These are phyloP conservation scores for Fomitopsis serialis DNA, from an alignment of 768 basidiomycete genomes.

Conservation along the genomic window DNA sequence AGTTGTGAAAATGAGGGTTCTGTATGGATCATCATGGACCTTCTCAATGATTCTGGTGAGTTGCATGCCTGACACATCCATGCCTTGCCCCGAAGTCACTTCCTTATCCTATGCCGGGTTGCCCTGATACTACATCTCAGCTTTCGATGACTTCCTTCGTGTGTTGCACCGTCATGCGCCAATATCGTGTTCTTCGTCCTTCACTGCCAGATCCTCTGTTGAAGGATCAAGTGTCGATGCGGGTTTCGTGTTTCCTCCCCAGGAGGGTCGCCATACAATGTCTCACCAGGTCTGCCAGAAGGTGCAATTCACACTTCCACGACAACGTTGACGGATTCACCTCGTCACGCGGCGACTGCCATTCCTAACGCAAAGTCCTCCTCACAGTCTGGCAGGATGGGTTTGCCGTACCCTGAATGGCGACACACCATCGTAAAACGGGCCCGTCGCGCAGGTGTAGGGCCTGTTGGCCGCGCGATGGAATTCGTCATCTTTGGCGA, in stretches of 20 bases:
- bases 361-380: not conserved
- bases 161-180: conserved; percentile 21
- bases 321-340: not conserved
- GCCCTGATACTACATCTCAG: not conserved
- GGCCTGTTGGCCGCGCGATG: conserved; percentile 51
- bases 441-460: conserved; percentile 53
- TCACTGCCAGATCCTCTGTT: conserved; percentile 7
- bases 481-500: conserved; percentile 28
- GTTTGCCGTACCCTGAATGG: conserved; percentile 65
- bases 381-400: not conserved
- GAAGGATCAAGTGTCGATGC: not conserved
- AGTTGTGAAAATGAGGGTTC: conserved; percentile 6
- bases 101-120: no score
- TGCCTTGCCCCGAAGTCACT: no score
- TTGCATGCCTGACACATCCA: not conserved
- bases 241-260: conserved; percentile 3
- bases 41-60: conserved; percentile 20
- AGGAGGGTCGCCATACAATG: not conserved
- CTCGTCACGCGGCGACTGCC: not conserved
- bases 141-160: conserved; percentile 12
- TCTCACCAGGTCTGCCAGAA: not conserved
- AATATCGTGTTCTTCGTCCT: conserved; percentile 11
- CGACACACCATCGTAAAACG: conserved; percentile 42
- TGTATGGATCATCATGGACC: conserved; percentile 19
- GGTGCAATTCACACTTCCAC: not conserved